Percentiles rank a stretch among this genome's conserved stretches.
Conservation (phyloP, 345 rosid genomes). For the Eucalyptus curtisii region DNA sequence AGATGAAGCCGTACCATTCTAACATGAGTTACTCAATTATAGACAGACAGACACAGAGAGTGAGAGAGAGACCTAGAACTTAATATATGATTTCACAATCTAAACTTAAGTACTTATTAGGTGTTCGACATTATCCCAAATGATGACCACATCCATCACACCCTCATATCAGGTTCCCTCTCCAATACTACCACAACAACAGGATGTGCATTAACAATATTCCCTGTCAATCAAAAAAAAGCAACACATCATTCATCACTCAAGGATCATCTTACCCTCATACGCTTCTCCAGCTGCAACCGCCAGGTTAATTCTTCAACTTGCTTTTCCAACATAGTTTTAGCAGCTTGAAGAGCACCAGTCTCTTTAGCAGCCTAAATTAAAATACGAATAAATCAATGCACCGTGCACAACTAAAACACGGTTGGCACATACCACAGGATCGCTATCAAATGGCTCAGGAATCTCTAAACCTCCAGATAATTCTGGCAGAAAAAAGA, state of each 20-base stretch:
- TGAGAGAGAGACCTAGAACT: not conserved
- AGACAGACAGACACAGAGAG: not conserved
- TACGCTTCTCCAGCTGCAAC: constrained; percentile 74
- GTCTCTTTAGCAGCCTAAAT: constrained; percentile 91
- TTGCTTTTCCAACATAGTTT: constrained; percentile 81
- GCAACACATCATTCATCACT: not conserved
- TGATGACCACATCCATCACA: not conserved
- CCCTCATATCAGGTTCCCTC: not conserved
- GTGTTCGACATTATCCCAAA: not conserved
- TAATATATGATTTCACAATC: not conserved
- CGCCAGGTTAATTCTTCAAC: constrained; percentile 86
- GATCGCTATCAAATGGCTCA: not conserved
- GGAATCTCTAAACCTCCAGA: not conserved
- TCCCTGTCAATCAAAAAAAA: not conserved
- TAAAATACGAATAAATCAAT: not conserved
- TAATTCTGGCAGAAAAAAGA: not conserved
- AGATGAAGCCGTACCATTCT: not conserved
- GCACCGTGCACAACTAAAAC: not conserved
- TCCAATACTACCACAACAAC: not conserved
- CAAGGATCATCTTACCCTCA: constrained; percentile 33
- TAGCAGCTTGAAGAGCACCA: constrained; percentile 95
- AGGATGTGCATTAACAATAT: not conserved
- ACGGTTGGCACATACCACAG: not conserved
- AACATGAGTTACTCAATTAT: not conserved
- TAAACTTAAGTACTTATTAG: not conserved